These are phyloP conservation scores for Henckelia pumila DNA, from an alignment of 257 asterid species.

Conservation along the genomic window DNA sequence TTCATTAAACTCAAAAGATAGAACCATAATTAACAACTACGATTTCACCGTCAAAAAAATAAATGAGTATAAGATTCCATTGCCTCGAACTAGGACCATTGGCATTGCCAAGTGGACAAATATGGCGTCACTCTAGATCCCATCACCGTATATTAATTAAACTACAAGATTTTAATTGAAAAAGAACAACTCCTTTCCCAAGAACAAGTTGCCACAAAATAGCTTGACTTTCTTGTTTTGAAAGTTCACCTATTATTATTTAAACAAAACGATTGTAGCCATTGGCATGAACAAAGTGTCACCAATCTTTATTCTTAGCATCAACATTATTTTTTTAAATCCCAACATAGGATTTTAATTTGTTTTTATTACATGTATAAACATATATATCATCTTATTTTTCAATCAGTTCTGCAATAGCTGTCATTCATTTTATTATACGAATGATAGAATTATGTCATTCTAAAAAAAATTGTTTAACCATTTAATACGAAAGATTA, in stretches of 20 bases:
- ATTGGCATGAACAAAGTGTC: not conserved
- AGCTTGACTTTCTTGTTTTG: conserved; percentile 25
- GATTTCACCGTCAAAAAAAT: no score
- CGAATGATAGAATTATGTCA: no score
- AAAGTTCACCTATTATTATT: not conserved
- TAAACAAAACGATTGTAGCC: not conserved
- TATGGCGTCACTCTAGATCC: conserved; percentile 28
- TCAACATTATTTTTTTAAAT: not conserved
- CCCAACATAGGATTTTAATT: not conserved
- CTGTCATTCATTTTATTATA: not conserved
- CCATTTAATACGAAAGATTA: no score
- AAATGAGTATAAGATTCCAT: conserved; percentile 21
- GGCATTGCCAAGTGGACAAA: not conserved
- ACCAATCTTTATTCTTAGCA: not conserved
- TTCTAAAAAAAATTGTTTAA: no score
- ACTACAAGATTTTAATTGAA: not conserved
- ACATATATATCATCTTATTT: no score
- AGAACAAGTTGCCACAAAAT: conserved; percentile 29
- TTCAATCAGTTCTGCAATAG: no score
- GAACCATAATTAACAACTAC: no score
- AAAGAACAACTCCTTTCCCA: conserved; percentile 17
- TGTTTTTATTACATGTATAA: no score
- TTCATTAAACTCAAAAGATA: no score
- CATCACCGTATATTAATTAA: conserved; percentile 18
- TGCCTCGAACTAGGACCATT: conserved; percentile 5